Evolutionary conservation across 345 rosid genomes (phyloP).

Genomic region (Aurinia saxatilis): DNA sequence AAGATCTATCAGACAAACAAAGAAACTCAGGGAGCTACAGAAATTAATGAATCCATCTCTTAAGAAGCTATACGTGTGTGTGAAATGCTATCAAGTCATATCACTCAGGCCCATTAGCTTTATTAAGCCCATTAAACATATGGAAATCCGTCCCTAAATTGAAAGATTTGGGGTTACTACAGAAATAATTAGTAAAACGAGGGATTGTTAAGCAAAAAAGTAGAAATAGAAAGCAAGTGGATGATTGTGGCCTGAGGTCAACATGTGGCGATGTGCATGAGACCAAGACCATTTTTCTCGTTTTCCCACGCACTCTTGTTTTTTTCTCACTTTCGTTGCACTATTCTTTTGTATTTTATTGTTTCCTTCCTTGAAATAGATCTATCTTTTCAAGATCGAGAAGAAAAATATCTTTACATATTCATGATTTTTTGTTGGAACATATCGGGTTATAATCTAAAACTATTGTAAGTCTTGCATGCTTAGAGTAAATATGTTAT

Average conservation of each 20-base stretch:
- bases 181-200: background rate
- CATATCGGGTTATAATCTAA: background rate
- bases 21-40: too few relatives aligned
- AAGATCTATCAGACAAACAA: too few relatives aligned
- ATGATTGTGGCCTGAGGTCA: background rate
- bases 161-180: background rate
- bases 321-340: background rate
- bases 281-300: slow-evolving; percentile 15
- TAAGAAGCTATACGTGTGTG: too few relatives aligned
- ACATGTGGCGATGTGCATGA: slow-evolving; percentile 19
- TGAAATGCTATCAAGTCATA: too few relatives aligned
- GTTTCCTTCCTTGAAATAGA: background rate
- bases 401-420: too few relatives aligned
- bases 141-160: background rate
- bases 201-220: background rate
- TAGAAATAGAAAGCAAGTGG: slow-evolving; percentile 4
- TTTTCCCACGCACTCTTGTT: background rate
- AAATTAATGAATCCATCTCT: too few relatives aligned
- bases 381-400: background rate
- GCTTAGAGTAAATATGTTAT: too few relatives aligned
- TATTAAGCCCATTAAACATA: background rate
- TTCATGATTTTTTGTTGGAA: background rate
- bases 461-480: background rate
- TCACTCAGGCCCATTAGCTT: slow-evolving; percentile 11
- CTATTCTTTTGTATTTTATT: background rate